These are phyloP conservation scores for Cladorrhinum sp. DNA, from an alignment of 2,329 filamentous ascomycete species.

Conservation along the genomic window DNA sequence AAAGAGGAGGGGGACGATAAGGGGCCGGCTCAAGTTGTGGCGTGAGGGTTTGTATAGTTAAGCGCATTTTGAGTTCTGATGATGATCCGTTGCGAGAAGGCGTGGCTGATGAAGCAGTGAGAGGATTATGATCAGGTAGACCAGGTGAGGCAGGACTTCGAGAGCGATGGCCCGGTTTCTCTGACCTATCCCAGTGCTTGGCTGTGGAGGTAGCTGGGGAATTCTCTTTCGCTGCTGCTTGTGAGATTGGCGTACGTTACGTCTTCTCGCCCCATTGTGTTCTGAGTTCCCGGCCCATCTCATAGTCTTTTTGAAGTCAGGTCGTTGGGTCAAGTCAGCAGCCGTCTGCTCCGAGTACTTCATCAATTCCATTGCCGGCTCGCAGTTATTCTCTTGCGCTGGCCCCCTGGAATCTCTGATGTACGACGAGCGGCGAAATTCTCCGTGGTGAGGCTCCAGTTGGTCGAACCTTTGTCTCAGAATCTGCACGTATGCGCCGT, in stretches of 20 bases:
- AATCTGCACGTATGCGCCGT: neutral
- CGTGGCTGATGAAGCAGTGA: neutral
- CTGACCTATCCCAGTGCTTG: neutral
- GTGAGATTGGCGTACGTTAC: no score
- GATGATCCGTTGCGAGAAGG: neutral
- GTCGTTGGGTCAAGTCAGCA: no score
- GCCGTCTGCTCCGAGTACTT: no score
- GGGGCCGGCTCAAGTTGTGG: no score
- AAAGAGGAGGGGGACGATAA: conserved; percentile 19
- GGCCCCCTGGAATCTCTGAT: neutral
- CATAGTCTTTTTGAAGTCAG: no score
- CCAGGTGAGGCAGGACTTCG: neutral
- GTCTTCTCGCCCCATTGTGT: no score
- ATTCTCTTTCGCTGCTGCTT: no score
- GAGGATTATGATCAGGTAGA: neutral
- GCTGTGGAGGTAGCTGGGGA: neutral
- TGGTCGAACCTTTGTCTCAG: neutral
- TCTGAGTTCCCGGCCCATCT: no score
- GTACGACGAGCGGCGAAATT: neutral
- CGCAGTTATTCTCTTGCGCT: neutral
- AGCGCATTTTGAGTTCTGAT: neutral
- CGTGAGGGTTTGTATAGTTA: no score
- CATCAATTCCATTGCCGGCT: no score
- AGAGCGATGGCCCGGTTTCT: neutral
- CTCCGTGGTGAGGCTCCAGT: neutral